Evolutionary conservation across 2,329 filamentous ascomycete species (phyloP).

Genomic region (Allantophomopsis lycopodina): DNA sequence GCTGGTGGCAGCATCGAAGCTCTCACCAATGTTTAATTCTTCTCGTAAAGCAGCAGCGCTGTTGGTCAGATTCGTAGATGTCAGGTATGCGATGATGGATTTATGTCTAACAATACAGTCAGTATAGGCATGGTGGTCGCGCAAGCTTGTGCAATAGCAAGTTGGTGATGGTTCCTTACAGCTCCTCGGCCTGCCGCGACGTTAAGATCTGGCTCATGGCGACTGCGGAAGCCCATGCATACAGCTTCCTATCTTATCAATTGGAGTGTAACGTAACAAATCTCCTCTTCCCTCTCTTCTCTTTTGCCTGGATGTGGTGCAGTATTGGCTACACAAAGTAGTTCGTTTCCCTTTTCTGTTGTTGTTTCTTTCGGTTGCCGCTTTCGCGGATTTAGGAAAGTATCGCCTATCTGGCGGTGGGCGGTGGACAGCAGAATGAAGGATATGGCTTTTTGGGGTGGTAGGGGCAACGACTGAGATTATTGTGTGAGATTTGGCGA

Average conservation of each 20-base stretch:
- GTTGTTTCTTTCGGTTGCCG: no score
- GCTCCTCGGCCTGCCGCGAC: constrained; percentile 72
- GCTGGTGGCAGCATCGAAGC: constrained; percentile 65
- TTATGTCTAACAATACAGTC: constrained; percentile 53
- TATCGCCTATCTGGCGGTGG: no score
- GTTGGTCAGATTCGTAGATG: constrained; percentile 56
- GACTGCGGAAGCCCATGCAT: constrained; percentile 14
- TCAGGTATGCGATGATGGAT: constrained; percentile 81
- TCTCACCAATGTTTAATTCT: constrained; percentile 56
- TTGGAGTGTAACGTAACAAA: no score
- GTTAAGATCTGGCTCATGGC: constrained; percentile 66
- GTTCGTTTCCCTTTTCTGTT: no score
- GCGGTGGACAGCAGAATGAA: no score
- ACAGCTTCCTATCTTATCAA: constrained; percentile 5
- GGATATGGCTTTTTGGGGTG: no score
- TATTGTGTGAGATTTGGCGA: no score
- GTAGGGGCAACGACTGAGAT: no score
- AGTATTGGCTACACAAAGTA: no score
- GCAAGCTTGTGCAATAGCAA: not conserved
- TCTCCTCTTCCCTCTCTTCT: no score
- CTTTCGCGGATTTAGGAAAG: no score
- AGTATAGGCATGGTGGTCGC: constrained; percentile 8
- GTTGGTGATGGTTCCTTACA: constrained; percentile 40
- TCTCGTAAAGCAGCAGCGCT: constrained; percentile 60
- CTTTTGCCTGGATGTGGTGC: no score